Evolutionary conservation across 176 grass and related monocot genomes (phyloP), one percentile per base, ranked within the genome.

Genomic region (Hordeum marinum): DNA sequence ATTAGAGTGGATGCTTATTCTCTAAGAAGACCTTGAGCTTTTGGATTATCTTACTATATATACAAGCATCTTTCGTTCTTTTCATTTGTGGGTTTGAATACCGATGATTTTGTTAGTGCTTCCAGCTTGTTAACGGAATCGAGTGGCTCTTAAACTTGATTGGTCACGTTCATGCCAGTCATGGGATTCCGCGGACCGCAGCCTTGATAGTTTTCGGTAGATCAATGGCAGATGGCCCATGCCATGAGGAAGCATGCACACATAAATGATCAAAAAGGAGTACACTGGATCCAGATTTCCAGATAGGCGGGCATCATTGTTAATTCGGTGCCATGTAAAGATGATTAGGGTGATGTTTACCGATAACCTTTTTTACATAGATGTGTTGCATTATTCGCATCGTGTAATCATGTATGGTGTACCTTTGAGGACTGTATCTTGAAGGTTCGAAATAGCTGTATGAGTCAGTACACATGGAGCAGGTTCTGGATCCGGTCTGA

Each of bases 251-350:
- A 73, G 88, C 80, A 79, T 90, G 84, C 36, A 66, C 17, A 64
- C 21, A 6, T 52, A 83, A 86, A 90, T 86, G 72, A 90, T 83
- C 84, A 83, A 52, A 57, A 90, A 83, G 73, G 73, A 87, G 74
- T 45, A 74, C 14, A 74, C 21, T 87, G 66, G 88, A 87, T 90
- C 73, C 58, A 90, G 80, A 90, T 87, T 90, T 90, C 88, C 84
- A 90, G 84, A 87, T 74, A 83, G 88, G 80, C 84, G 34, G 72
- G 5, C 73, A 87, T 90, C 58, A 90, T 90, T 87, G 74, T 83
- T 87, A 90, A 87, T 87, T 74, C 15, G 73, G 88, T 90, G 80
- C 80, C 84, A 79, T 63, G 67, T 46, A 82, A 68, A 83, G 74
- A 90, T 86, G 80, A 87, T 87, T 83, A 87, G 75, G 36, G 73